Conservation (phyloP, 371 early-diverging fungal species). For the Haplosporangium sp. region DNA sequence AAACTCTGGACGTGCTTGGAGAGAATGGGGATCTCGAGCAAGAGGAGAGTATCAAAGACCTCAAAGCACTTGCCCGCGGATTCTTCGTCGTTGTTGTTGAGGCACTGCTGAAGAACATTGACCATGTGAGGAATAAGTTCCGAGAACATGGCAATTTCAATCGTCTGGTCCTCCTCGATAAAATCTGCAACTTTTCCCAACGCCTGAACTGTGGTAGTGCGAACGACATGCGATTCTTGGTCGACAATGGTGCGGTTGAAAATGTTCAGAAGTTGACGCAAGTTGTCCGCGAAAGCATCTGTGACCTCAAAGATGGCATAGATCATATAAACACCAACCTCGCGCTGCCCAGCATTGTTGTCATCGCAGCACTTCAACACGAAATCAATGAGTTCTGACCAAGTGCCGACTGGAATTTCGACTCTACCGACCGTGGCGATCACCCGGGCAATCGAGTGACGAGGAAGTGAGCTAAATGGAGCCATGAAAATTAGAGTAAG, state of each 20-base stretch:
- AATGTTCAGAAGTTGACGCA: conserved; percentile 74
- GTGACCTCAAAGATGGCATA: conserved; percentile 86
- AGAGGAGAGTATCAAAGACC: conserved; percentile 82
- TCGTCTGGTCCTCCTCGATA: conserved; percentile 77
- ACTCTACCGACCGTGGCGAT: conserved; percentile 88
- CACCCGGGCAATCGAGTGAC: conserved; percentile 85
- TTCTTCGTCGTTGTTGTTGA: conserved; percentile 78
- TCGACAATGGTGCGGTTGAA: conserved; percentile 82
- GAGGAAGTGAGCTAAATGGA: conserved; percentile 70
- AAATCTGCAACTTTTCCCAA: conserved; percentile 88
- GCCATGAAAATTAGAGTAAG: not conserved
- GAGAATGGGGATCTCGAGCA: conserved; percentile 84
- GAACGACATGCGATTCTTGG: conserved; percentile 83
- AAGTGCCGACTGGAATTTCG: conserved; percentile 80
- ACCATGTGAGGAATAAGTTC: conserved; percentile 87
- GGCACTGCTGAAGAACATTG: conserved; percentile 78
- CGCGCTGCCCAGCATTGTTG: conserved; percentile 78
- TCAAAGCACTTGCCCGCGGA: conserved; percentile 83
- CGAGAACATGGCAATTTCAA: conserved; percentile 76
- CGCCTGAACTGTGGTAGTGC: conserved; percentile 84
- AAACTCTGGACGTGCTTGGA: conserved; percentile 81
- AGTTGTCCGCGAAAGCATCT: conserved; percentile 75
- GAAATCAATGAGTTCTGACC: conserved; percentile 84
- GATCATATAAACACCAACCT: conserved; percentile 86
- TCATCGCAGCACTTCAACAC: conserved; percentile 82